These are phyloP conservation scores for Yamadazyma atmosphaerica DNA, from an alignment of 1,139 yeast species.

Conservation along the genomic window DNA sequence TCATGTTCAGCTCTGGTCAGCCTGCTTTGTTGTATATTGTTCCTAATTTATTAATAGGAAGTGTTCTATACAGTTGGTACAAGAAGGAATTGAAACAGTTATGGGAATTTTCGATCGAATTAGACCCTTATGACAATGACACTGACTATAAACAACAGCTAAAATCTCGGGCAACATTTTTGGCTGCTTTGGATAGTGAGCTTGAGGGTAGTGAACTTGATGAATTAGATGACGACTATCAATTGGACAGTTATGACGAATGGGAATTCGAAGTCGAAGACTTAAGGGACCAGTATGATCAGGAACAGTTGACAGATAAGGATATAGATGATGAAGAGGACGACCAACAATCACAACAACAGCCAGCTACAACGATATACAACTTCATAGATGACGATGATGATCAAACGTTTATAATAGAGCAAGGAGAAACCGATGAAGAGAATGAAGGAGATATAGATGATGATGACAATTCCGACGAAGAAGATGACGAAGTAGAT, in stretches of 20 bases:
- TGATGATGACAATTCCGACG: conserved; percentile 4
- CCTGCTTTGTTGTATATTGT: conserved; percentile 68
- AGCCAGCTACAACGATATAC: conserved; percentile 5
- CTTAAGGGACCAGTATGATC: conserved; percentile 10
- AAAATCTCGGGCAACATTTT: background rate
- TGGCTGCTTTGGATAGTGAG: conserved; percentile 11
- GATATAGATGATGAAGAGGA: conserved; percentile 13
- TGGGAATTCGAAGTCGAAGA: conserved; percentile 17
- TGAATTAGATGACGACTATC: conserved; percentile 20
- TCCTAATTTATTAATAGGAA: conserved; percentile 47
- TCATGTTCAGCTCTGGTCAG: conserved; percentile 49
- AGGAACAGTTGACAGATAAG: conserved; percentile 8
- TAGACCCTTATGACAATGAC: conserved; percentile 17
- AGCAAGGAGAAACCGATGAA: conserved; percentile 15
- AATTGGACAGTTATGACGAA: conserved; percentile 19
- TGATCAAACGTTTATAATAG: conserved; percentile 19
- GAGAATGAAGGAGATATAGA: conserved; percentile 16
- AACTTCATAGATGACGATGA: conserved; percentile 17
- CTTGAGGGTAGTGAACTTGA: conserved; percentile 15
- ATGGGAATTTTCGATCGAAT: conserved; percentile 26
- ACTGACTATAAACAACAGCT: conserved; percentile 3
- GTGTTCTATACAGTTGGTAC: conserved; percentile 26
- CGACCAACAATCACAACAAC: conserved; percentile 2
- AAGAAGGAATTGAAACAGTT: conserved; percentile 43
- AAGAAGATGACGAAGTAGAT: conserved; percentile 5